These are phyloP conservation scores for Microstegium vimineum DNA, from an alignment of 176 grass and related monocot genomes.

Conservation along the genomic window DNA sequence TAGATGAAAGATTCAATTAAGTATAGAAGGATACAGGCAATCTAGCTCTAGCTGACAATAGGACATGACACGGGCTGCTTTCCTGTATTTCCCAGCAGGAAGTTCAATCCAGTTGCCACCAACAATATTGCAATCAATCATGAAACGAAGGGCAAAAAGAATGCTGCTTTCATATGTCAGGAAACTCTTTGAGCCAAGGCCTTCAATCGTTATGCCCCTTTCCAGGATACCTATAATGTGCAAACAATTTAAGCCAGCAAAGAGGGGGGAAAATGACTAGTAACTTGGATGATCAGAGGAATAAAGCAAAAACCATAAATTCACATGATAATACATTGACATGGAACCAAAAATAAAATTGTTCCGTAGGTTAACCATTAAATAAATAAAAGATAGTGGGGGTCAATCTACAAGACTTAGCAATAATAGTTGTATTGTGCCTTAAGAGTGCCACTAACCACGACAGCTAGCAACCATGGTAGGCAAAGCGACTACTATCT, in stretches of 20 bases:
- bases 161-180: slow-evolving; percentile 97
- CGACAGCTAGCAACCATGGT: slow-evolving; percentile 97
- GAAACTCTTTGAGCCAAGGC: slow-evolving; percentile 80
- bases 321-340: slow-evolving; percentile 5
- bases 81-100: slow-evolving; percentile 82
- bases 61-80: slow-evolving; percentile 62
- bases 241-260: slow-evolving; percentile 18
- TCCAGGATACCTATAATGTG: slow-evolving; percentile 73
- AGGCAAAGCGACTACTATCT: slow-evolving; percentile 88
- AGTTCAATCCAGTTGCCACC: slow-evolving; percentile 98
- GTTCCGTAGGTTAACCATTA: neutral
- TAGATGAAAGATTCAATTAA: slow-evolving; percentile 19
- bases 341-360: slow-evolving; percentile 14
- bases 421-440: neutral
- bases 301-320: neutral
- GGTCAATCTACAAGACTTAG: too few species aligned
- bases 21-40: slow-evolving; percentile 77
- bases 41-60: slow-evolving; percentile 87
- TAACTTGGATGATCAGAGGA: neutral
- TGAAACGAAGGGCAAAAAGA: slow-evolving; percentile 96
- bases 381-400: neutral
- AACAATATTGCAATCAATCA: slow-evolving; percentile 93
- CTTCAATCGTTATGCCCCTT: slow-evolving; percentile 83
- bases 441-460: slow-evolving; percentile 45
- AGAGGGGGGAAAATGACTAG: neutral